Base-by-base conservation (phyloP, 2,329 filamentous ascomycete genomes). In the Lithohypha guttulata region DNA sequence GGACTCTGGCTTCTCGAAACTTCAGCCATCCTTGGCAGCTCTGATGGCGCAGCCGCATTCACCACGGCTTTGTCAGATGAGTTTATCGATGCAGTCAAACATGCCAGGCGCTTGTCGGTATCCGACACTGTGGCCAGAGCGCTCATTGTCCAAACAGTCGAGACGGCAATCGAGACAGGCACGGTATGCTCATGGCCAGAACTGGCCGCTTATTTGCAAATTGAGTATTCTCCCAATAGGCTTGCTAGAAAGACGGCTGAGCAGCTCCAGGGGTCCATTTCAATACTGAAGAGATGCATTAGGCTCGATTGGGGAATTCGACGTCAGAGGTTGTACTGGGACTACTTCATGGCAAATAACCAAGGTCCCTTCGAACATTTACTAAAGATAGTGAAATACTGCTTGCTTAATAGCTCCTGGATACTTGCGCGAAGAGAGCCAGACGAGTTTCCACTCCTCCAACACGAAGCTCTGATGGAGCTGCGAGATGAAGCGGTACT, bases 401-500 rank as follows among this genome's bases (percentile, higher is more conserved):
- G 33, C 17, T 17, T 26, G 33, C 26, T n/a, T n/a, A n/a, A n/a
- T n/a, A 28, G 26, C 26, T 11, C 26, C 15, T 28, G 26, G 26
- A 10, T 11, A 10, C n/a, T 28, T 28, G 11, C 15, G 11, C 15
- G 11, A 28, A 28, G 26, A n/a, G 26, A 28, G 15, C 15, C 15
- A n/a, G 26, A 11, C 26, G 4, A 10, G 15, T 4, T 14, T 14
- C n/a, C 15, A 11, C 6, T n/a, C 19, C 13, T 11, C 19, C 20
- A 26, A 8, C 6, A 5, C 8, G 15, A 41, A 27, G 19, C 38
- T 13, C 15, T 39, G 30, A n/a, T 27, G n/a, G 15, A 26, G 5
- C 5, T 42, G 22, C 42, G 45, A n/a, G 18, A 35, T 6, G 29
- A 35, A 10, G 38, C 39, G 11, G 36, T 50, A n/a, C 29, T 35